phyloP scores from a whole-genome alignment of 352 stramenopile genomes.

The Globisporangium radiosum region DNA sequence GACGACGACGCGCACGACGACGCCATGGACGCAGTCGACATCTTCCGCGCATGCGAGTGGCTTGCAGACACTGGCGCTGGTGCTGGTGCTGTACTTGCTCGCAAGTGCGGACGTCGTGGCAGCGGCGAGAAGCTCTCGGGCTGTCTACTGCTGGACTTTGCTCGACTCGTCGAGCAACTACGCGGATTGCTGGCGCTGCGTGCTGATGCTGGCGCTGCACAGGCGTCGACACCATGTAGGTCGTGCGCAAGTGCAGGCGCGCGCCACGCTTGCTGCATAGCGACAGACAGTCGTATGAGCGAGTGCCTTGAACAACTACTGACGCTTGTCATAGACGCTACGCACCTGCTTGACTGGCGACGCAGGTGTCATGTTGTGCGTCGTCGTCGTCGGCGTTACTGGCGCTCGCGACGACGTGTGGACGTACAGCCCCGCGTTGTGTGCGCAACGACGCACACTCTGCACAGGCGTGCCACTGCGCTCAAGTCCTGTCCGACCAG shows the following conservation, averaged over 20 bases:
- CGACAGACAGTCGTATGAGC: neutral
- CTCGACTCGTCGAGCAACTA: neutral
- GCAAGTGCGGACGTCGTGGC: neutral
- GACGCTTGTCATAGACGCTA: too few species aligned
- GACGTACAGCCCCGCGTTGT: slow-evolving; percentile 14
- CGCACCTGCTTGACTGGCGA: slow-evolving; percentile 28
- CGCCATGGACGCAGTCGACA: slow-evolving; percentile 27
- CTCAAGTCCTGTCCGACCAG: neutral
- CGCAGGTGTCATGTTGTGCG: slow-evolving; percentile 29
- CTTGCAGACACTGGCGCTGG: neutral
- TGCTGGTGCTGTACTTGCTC: neutral
- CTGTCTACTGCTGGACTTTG: neutral
- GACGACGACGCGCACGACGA: slow-evolving; percentile 23
- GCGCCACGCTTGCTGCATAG: slow-evolving; percentile 9
- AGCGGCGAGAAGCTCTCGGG: neutral
- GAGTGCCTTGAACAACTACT: too few species aligned
- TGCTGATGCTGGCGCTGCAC: neutral
- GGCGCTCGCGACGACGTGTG: slow-evolving; percentile 25
- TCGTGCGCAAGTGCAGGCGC: slow-evolving; percentile 2
- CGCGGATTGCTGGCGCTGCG: neutral
- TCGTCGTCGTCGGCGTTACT: slow-evolving; percentile 12
- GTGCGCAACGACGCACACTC: too few species aligned
- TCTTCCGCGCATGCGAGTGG: slow-evolving; percentile 14
- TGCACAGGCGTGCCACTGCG: neutral
- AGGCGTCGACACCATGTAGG: neutral